Conservation (phyloP, 2,329 filamentous ascomycete species). For the Neofusicoccum sp. region DNA sequence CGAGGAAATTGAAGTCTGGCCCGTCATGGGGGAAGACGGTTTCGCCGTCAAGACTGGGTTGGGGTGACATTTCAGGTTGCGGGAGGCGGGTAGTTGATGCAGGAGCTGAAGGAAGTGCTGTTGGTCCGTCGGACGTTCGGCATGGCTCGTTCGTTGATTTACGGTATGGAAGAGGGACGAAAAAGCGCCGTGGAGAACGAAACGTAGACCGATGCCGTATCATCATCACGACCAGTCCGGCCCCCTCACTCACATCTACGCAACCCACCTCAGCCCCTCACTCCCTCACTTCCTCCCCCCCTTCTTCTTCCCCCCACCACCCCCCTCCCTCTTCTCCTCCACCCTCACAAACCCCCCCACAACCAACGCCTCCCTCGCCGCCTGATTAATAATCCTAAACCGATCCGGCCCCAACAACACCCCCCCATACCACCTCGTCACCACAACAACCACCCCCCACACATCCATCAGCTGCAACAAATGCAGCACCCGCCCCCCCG, state of each 20-base stretch:
- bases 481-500: constrained; percentile 79
- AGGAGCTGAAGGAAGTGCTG: too few species aligned
- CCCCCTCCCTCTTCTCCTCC: constrained; percentile 35
- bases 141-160: too few species aligned
- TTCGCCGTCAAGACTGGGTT: too few species aligned
- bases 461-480: constrained; percentile 93
- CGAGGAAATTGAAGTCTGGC: too few species aligned
- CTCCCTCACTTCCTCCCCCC: constrained; percentile 19
- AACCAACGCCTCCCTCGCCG: constrained; percentile 79
- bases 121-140: too few species aligned
- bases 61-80: too few species aligned
- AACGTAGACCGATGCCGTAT: too few species aligned
- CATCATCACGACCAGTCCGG: background rate
- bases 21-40: too few species aligned
- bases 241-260: too few species aligned
- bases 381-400: constrained; percentile 86
- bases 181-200: too few species aligned
- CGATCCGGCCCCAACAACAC: constrained; percentile 83
- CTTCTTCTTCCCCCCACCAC: constrained; percentile 35
- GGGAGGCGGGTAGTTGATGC: too few species aligned
- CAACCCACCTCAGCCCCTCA: background rate
- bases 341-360: constrained; percentile 68
- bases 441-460: constrained; percentile 90
- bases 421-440: constrained; percentile 93
- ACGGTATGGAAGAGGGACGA: too few species aligned